phyloP scores from a whole-genome alignment of 768 basidiomycete species.

The Boletus edulis region DNA sequence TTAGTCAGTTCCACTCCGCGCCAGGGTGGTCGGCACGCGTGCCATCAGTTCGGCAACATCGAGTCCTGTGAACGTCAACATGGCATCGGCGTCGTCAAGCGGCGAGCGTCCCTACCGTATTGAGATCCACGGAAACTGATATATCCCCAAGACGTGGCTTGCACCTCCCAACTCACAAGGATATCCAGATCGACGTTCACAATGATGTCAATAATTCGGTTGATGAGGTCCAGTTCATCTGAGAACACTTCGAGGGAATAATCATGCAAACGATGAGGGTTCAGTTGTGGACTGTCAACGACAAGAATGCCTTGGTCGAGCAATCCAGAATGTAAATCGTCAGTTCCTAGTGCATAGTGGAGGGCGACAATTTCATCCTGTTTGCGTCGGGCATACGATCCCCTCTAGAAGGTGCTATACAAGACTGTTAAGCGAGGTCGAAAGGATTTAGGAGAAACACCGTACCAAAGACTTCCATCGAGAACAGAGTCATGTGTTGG shows the following conservation, averaged over 20 bases:
- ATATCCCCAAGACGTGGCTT: constrained; percentile 89
- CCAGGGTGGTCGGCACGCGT: constrained; percentile 56
- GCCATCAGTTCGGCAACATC: constrained; percentile 73
- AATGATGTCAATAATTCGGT: constrained; percentile 70
- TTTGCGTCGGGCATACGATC: constrained; percentile 60
- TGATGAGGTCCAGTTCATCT: constrained; percentile 79
- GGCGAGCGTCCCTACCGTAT: constrained; percentile 44
- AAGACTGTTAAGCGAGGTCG: background rate
- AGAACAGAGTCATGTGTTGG: constrained; percentile 75
- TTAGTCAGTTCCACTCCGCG: constrained; percentile 43
- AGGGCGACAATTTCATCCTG: constrained; percentile 55
- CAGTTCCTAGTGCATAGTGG: constrained; percentile 68
- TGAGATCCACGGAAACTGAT: constrained; percentile 53
- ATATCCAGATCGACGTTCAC: constrained; percentile 87
- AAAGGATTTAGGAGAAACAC: background rate
- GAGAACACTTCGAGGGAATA: constrained; percentile 51
- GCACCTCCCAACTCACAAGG: constrained; percentile 89
- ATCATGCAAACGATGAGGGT: constrained; percentile 40
- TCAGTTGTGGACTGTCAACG: too few relatives aligned
- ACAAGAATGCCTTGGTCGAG: constrained; percentile 48
- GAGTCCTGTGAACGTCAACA: constrained; percentile 48
- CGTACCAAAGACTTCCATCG: constrained; percentile 85
- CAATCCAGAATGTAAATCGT: constrained; percentile 27
- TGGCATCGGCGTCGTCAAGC: background rate
- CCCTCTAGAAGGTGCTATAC: constrained; percentile 56